Base-by-base conservation (phyloP, 805 yeast genomes). In the Candida ipomoeae region DNA sequence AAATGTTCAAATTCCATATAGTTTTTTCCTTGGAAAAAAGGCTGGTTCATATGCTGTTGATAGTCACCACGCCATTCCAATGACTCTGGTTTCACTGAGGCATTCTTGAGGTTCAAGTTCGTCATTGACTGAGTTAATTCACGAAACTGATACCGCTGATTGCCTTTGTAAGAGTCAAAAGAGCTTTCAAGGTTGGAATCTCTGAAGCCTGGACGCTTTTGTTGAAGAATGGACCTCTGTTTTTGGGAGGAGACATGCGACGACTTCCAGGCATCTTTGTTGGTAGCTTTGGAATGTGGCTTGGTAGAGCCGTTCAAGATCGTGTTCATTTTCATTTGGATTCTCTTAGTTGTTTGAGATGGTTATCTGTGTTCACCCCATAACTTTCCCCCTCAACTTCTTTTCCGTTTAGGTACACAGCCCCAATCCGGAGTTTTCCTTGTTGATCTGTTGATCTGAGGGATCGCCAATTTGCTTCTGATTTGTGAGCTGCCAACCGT, bases 261-360 rank as follows among this genome's bases (percentile, higher is more conserved):
- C 18, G 36, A 6, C 10, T 20, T 42, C 45, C 45, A 33, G 14
- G 45, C 20, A 20, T 42, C 38, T 42, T 42, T 42, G 32, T 21
- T 34, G 15, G 8, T 18, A 5, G n/a, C 18, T 34, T 42, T 42
- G n/a, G 20, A 10, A n/a, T 18, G 20, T 33, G 45, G 45, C 15
- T 55, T 55, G 31, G 51, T 35, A 14, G 47, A 34, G n/a, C 63
- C 69, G 48, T 65, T 67, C 50, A 74, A 65, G 40, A 79, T 68
- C 23, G 69, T 57, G 54, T 73, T 70, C 53, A 81, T 76, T 59
- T 79, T 80, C 57, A 73, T 73, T 57, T 81, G 82, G 53, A 85
- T 83, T 54, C 87, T 72, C 62, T 84, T 83, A n/a, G n/a, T n/a
- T n/a, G n/a, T n/a, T n/a, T n/a, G n/a, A n/a, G n/a, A n/a, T n/a